These are phyloP conservation scores for Cucurbita maxima DNA, from an alignment of 306 rosid species.

Conservation along the genomic window DNA sequence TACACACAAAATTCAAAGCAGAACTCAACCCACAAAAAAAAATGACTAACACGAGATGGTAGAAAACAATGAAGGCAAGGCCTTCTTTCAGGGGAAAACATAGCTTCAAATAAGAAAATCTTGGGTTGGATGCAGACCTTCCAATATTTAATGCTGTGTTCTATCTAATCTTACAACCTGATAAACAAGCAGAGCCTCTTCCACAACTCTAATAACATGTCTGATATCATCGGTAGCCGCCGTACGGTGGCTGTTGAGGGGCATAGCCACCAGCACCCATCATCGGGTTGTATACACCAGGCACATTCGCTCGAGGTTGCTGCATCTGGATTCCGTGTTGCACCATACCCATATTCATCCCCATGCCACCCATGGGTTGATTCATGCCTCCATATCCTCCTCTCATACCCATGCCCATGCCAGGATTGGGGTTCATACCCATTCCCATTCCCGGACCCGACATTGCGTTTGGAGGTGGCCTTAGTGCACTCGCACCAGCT, in stretches of 20 bases:
- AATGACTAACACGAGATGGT: not conserved
- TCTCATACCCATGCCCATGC: constrained; percentile 43
- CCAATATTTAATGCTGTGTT: not conserved
- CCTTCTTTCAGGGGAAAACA: not conserved
- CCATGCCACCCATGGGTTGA: constrained; percentile 19
- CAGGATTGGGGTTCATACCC: constrained; percentile 31
- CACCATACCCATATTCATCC: constrained; percentile 29
- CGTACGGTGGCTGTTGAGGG: constrained; percentile 77
- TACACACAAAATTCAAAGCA: constrained; percentile 4
- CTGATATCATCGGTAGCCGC: constrained; percentile 45
- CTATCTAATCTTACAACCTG: not conserved
- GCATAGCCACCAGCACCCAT: constrained; percentile 59
- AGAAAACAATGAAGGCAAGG: not conserved
- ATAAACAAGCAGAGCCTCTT: not conserved
- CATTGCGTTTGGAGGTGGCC: constrained; percentile 41
- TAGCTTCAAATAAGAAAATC: not conserved
- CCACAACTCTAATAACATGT: constrained; percentile 1
- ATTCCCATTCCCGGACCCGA: constrained; percentile 38
- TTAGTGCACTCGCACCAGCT: constrained; percentile 53
- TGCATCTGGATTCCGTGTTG: constrained; percentile 75
- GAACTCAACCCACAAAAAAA: constrained; percentile 5
- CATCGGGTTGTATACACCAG: constrained; percentile 57
- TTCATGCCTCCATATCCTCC: constrained; percentile 8
- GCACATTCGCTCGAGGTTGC: constrained; percentile 51
- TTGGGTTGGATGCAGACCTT: constrained; percentile 7